Base-by-base conservation (phyloP, 2,329 filamentous ascomycete species). In the Apiospora phragmitis region DNA sequence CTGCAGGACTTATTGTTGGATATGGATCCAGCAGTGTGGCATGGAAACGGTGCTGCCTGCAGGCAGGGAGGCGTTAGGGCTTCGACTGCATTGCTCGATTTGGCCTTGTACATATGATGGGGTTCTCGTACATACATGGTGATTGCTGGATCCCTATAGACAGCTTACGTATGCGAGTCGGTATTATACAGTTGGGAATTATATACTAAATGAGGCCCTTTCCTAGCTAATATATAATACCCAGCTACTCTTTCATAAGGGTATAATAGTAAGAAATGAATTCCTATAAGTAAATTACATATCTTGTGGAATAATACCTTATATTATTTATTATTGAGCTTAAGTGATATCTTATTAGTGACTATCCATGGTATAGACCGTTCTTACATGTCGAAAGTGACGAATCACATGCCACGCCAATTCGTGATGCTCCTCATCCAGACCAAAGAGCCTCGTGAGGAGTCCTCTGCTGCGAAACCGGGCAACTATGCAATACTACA, bases 21-120 rank as follows among this genome's bases (percentile, higher is more conserved):
- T n/a, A 38, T 38, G 55, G 55, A 38, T 35, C 55, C 55, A 62
- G 29, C 55, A 32, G 32, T 62, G 55, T 38, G 32, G 32, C 18
- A 62, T 38, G 47, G 47, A 49, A n/a, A 49, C 47, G n/a, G 9
- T 49, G 47, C 47, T 49, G 43, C 43, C 43, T 47, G 55, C 55
- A 62, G 29, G 51, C 18, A 59, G 18, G 32, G 55, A 62, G 55
- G 32, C 55, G 32, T 62, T 38, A 62, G 55, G 55, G 55, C 32
- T 62, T 62, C 55, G 55, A 62, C 32, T n/a, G 55, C 29, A 38
- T 62, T 62, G 32, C 55, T 62, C 32, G 21, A 62, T 62, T 62
- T 11, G 55, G 55, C 9, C 21, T 62, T n/a, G 32, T 62, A n/a
- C 55, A 59, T 59, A 59, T 18, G 18, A 47, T 47, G 43, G 21